Percentiles rank a stretch among this genome's conserved stretches.
Conservation (phyloP, 2,329 filamentous ascomycete species). For the Cryphonectria parasitica region DNA sequence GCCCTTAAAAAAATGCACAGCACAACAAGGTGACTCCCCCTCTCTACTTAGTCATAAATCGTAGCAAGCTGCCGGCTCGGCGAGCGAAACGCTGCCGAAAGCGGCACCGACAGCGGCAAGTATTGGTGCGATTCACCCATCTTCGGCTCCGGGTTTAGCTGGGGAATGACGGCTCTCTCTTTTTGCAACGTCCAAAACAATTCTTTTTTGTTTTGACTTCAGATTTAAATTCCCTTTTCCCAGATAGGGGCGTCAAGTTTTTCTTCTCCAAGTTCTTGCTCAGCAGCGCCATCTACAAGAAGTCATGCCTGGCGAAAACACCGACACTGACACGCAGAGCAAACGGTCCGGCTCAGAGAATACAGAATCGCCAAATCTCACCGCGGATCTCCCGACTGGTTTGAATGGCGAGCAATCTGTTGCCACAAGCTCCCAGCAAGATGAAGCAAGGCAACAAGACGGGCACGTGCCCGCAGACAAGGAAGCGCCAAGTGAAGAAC, state of each 20-base stretch:
- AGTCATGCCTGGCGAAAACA: background rate
- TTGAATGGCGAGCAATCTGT: background rate
- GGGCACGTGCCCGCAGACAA: background rate
- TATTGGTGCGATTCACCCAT: background rate
- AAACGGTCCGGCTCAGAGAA: background rate
- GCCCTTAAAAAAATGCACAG: background rate
- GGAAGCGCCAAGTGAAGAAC: slow-evolving; percentile 30
- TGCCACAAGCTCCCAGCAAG: background rate
- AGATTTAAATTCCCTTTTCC: background rate
- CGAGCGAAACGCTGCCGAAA: background rate
- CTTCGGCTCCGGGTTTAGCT: background rate
- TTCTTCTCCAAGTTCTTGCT: background rate
- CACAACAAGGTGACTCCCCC: background rate
- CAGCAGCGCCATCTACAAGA: background rate
- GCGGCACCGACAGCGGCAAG: background rate
- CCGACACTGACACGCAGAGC: background rate
- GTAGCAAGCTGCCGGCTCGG: background rate
- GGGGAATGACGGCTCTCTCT: background rate
- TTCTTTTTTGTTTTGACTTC: background rate
- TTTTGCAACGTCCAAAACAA: background rate
- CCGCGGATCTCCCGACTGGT: background rate
- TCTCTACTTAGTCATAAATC: background rate
- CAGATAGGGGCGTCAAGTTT: background rate
- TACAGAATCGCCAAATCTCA: background rate
- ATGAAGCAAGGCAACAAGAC: background rate